phyloP scores from a whole-genome alignment of 2,329 filamentous ascomycete species.

The Fusarium mundagurra region DNA sequence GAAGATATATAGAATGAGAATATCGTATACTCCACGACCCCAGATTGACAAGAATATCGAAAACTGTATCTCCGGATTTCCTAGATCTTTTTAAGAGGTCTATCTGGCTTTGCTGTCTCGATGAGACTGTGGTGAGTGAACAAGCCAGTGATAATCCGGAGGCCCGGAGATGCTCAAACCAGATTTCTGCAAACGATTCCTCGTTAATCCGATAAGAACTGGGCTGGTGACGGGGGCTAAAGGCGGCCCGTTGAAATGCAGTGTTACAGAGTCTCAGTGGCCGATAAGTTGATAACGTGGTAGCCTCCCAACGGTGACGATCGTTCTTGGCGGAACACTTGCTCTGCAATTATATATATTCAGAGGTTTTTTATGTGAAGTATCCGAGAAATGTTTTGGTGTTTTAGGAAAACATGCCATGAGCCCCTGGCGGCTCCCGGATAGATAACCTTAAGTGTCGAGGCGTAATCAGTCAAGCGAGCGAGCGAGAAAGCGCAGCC shows the following conservation, averaged over 20 bases:
- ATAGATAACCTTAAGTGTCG: neutral
- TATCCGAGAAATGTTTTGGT: neutral
- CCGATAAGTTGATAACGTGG: conserved; percentile 12
- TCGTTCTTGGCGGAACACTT: neutral
- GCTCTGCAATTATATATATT: neutral
- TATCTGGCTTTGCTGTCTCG: conserved; percentile 26
- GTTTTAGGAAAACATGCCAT: neutral
- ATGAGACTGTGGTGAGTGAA: conserved; percentile 9
- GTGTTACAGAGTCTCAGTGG: conserved; percentile 20
- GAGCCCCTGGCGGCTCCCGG: conserved; percentile 1
- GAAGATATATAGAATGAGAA: conserved; percentile 35
- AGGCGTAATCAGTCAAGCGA: conserved; percentile 18
- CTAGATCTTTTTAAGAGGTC: conserved; percentile 30
- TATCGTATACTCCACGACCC: conserved; percentile 5
- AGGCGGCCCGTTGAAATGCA: conserved; percentile 26
- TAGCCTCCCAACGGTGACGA: neutral
- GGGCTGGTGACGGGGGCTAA: conserved; percentile 23
- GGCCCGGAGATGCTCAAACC: conserved; percentile 38
- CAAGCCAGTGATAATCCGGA: conserved; percentile 34
- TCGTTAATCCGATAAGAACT: conserved; percentile 40
- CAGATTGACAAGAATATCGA: neutral
- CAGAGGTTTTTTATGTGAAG: neutral
- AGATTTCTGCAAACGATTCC: conserved; percentile 8
- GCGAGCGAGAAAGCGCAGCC: conserved; percentile 9
- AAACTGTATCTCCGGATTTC: conserved; percentile 42